These are phyloP conservation scores for Thielaviopsis populi DNA, from an alignment of 2,329 filamentous ascomycete species.

Conservation along the genomic window DNA sequence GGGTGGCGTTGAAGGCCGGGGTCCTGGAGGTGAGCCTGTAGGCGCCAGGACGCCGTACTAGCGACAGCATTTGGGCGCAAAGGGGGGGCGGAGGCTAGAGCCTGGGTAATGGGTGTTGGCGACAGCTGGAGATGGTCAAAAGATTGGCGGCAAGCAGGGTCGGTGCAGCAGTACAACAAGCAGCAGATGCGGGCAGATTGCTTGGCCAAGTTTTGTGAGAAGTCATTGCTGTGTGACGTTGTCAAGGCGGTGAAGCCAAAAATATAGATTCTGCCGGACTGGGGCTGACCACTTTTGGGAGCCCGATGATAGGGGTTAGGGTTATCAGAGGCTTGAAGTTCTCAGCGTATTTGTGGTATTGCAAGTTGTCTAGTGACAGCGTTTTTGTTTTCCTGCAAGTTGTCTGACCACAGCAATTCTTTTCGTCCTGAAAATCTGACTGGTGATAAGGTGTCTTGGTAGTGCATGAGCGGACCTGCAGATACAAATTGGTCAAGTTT, in stretches of 20 bases:
- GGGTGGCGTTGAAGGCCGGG: neutral
- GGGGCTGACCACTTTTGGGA: neutral
- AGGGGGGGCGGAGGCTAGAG: neutral
- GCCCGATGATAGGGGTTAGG: no score
- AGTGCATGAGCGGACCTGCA: no score
- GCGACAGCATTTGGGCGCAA: neutral
- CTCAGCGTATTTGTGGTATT: no score
- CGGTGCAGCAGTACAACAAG: neutral
- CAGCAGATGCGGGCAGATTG: neutral
- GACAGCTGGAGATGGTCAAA: neutral
- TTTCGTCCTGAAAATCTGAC: no score
- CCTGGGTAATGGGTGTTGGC: neutral
- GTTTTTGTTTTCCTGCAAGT: no score
- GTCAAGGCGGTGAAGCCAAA: neutral
- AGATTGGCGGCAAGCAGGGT: neutral
- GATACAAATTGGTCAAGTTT: no score
- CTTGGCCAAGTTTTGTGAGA: neutral
- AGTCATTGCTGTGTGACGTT: neutral
- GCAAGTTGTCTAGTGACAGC: no score
- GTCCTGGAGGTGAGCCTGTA: neutral
- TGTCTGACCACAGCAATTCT: no score
- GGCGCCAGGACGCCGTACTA: constrained; percentile 4
- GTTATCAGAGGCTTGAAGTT: no score
- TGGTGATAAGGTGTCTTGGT: no score
- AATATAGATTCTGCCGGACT: neutral